Evolutionary conservation across 345 rosid genomes (phyloP), one percentile per base, ranked within the genome.

Genomic region (Populus ilicifolia): DNA sequence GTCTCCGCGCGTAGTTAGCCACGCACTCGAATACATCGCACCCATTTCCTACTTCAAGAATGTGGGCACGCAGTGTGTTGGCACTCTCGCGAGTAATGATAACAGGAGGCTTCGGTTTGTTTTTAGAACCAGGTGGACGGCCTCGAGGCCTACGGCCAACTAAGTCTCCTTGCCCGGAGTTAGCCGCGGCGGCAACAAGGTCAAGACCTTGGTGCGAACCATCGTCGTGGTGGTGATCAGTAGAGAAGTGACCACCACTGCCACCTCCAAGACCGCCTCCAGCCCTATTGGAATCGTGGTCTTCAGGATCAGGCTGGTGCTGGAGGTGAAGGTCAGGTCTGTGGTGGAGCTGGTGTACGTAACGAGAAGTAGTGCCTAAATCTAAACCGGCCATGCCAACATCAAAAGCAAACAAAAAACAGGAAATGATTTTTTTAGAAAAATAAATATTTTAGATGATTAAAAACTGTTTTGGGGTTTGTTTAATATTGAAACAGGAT

Each of bases 81-180:
- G 99, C 97, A 78, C 99, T 95, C 86, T 95, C 99, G 33, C 97
- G 80, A n/a, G 99, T 93, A 71, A 95, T 91, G 30, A 95, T 93
- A 38, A 95, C 93, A 0, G 99, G 96, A 8, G 98, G 98, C 73
- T 90, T 95, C 0, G 94, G 87, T 78, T 91, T 95, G 89, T 95
- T 95, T 80, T 93, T 95, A 11, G 99, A 95, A 20, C 99, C 98
- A 0, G 97, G 87, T 1, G 99, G 99, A 4, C 99, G 90, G 2
- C 99, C 99, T 29, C 98, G 87, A 25, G 98, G 93, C 66, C 99
- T 81, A 20, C 99, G 87, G 10, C 81, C 90, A 5, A 84, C 85
- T 72, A 87, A 52, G 69, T 87, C 88, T 0, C 85, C 84, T 0
- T 67, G 43, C 3, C 90, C 85, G 14, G 81, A 79, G 82, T 84